phyloP scores from a whole-genome alignment of 768 basidiomycete genomes.

The Mycena capillaripes region DNA sequence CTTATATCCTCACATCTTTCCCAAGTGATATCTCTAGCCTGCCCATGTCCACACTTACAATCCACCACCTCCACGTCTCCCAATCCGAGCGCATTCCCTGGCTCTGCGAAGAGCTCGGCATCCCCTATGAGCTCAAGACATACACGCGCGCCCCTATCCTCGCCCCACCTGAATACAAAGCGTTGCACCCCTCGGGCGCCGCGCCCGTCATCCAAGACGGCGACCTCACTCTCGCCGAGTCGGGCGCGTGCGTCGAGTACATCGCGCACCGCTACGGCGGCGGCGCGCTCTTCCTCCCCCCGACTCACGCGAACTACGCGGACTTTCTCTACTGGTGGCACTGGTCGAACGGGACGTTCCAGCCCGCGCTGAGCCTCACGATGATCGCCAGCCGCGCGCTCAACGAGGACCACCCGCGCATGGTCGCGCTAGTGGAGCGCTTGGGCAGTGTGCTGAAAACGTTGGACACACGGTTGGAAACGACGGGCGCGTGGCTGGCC shows the following conservation, averaged over 20 bases:
- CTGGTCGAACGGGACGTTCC: neutral
- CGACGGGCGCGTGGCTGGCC: neutral
- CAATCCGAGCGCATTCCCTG: slow-evolving; percentile 4
- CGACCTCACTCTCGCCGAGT: neutral
- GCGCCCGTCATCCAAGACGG: slow-evolving; percentile 1
- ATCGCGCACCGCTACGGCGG: neutral
- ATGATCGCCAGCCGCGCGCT: neutral
- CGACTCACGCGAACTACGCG: neutral
- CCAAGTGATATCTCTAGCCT: too few relatives aligned
- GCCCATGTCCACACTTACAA: neutral
- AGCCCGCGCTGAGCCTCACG: neutral
- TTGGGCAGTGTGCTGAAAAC: neutral
- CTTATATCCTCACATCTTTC: too few relatives aligned
- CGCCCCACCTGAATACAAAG: neutral
- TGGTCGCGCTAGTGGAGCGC: neutral
- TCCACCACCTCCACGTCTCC: neutral
- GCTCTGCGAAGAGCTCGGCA: neutral
- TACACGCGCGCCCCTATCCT: neutral
- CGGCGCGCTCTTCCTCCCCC: neutral
- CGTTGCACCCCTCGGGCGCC: neutral
- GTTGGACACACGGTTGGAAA: neutral
- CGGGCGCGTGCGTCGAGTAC: slow-evolving; percentile 4
- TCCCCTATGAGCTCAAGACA: slow-evolving; percentile 1
- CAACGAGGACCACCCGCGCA: neutral
- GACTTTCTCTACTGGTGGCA: neutral